These are phyloP conservation scores for Blastobotrys parvus DNA, from an alignment of 805 yeast genomes.

Conservation along the genomic window DNA sequence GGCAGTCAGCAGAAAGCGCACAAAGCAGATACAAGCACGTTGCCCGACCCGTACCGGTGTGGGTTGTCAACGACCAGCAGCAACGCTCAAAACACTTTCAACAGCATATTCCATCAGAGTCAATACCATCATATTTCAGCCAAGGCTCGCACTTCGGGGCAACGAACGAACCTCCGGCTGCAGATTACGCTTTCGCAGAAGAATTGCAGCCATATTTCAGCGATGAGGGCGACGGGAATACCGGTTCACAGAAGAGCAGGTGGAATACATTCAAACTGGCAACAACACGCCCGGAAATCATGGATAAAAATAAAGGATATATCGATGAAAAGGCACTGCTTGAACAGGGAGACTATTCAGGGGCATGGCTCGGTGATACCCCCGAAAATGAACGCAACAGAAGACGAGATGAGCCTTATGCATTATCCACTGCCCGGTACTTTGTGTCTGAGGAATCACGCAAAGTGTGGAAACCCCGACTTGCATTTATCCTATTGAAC, in stretches of 20 bases:
- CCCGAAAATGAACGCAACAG: background rate
- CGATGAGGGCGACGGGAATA: no score
- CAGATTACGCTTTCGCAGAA: no score
- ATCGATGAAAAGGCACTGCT: conserved; percentile 16
- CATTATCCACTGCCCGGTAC: conserved; percentile 17
- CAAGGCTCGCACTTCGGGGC: background rate
- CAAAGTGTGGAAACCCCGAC: conserved; percentile 43
- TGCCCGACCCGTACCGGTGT: conserved; percentile 6
- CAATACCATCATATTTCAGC: background rate
- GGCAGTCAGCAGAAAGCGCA: background rate
- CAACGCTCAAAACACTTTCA: background rate
- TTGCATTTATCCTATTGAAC: conserved; percentile 52
- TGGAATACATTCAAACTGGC: conserved; percentile 15
- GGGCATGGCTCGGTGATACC: conserved; percentile 10
- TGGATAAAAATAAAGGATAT: conserved; percentile 1
- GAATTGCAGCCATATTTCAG: no score
- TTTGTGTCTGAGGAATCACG: conserved; percentile 21
- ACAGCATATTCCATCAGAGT: background rate
- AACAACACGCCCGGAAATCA: conserved; percentile 11
- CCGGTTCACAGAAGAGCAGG: conserved; percentile 4
- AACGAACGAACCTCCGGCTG: background rate
- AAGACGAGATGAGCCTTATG: conserved; percentile 6
- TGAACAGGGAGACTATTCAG: conserved; percentile 12
- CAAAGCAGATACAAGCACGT: background rate
- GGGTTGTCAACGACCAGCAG: conserved; percentile 3